Evolutionary conservation across 768 basidiomycete species (phyloP).

Genomic region (Hortiboletus flavorubellus): DNA sequence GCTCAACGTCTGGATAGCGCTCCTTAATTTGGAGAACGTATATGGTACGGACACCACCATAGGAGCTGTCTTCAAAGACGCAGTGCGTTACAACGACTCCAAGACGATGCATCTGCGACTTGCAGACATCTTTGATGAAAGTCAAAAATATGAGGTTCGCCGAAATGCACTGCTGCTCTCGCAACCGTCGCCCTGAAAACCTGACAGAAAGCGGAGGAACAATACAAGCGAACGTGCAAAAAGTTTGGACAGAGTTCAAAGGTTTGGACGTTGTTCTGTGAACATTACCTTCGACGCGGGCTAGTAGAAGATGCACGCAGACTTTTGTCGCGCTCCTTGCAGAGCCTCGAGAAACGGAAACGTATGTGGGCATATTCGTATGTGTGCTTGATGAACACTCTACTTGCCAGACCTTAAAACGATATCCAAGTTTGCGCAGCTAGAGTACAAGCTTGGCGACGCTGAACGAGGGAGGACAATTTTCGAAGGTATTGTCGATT

Average conservation of each 20-base stretch:
- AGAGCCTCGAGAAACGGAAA: conserved; percentile 90
- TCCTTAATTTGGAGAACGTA: conserved; percentile 90
- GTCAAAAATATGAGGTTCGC: conserved; percentile 73
- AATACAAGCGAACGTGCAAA: conserved; percentile 83
- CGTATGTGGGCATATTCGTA: conserved; percentile 52
- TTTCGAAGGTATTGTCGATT: conserved; percentile 95
- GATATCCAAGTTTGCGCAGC: conserved; percentile 89
- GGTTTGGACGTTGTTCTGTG: conserved; percentile 87
- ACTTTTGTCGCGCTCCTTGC: conserved; percentile 81
- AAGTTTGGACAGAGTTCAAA: conserved; percentile 94
- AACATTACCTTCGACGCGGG: conserved; percentile 73
- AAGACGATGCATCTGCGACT: conserved; percentile 86
- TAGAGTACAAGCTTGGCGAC: conserved; percentile 94
- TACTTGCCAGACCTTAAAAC: conserved; percentile 78
- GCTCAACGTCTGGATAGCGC: conserved; percentile 95
- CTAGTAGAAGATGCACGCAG: conserved; percentile 78
- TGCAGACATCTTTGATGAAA: conserved; percentile 79
- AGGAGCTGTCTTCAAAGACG: conserved; percentile 86
- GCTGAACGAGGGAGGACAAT: conserved; percentile 93
- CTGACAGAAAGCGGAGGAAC: conserved; percentile 85
- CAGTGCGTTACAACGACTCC: conserved; percentile 85
- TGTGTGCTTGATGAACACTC: background rate
- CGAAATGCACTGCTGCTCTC: conserved; percentile 8
- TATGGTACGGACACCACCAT: conserved; percentile 84
- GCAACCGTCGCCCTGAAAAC: background rate